Evolutionary conservation across 495 filamentous ascomycete species (phyloP).

Genomic region (Penicillium maclennaniae): DNA sequence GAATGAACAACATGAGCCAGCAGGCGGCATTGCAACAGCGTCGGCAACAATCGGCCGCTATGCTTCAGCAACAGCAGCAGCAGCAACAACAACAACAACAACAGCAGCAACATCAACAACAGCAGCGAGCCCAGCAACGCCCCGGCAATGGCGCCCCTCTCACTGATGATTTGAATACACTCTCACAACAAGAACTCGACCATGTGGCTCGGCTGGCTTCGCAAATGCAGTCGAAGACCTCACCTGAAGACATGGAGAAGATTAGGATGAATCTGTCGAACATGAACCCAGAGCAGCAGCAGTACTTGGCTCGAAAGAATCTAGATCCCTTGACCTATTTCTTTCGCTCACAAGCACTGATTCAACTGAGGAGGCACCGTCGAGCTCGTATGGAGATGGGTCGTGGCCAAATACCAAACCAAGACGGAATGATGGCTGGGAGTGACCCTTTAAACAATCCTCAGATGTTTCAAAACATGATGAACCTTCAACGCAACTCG

Average conservation of each 20-base stretch:
- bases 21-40: slow-evolving; percentile 37
- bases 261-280: slow-evolving; percentile 41
- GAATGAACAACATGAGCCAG: slow-evolving; percentile 42
- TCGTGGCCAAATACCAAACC: slow-evolving; percentile 24
- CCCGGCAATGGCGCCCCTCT: slow-evolving; percentile 24
- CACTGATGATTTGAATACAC: slow-evolving; percentile 35
- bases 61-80: slow-evolving; percentile 38
- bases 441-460: slow-evolving; percentile 41
- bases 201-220: slow-evolving; percentile 41
- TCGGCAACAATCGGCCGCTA: slow-evolving; percentile 26
- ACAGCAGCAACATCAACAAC: slow-evolving; percentile 27
- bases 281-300: slow-evolving; percentile 44
- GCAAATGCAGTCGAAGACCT: slow-evolving; percentile 37
- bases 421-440: slow-evolving; percentile 36
- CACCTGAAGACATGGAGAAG: slow-evolving; percentile 41
- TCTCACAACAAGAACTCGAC: slow-evolving; percentile 40
- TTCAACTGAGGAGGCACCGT: slow-evolving; percentile 34
- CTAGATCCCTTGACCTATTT: slow-evolving; percentile 49
- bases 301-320: slow-evolving; percentile 35
- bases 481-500: slow-evolving; percentile 42
- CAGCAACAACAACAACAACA: slow-evolving; percentile 32
- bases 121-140: slow-evolving; percentile 33
- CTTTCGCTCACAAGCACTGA: slow-evolving; percentile 48
- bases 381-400: slow-evolving; percentile 32
- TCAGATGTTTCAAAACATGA: slow-evolving; percentile 42